Base-by-base conservation (phyloP, 345 rosid species). In the Capsella bursapastoris region DNA sequence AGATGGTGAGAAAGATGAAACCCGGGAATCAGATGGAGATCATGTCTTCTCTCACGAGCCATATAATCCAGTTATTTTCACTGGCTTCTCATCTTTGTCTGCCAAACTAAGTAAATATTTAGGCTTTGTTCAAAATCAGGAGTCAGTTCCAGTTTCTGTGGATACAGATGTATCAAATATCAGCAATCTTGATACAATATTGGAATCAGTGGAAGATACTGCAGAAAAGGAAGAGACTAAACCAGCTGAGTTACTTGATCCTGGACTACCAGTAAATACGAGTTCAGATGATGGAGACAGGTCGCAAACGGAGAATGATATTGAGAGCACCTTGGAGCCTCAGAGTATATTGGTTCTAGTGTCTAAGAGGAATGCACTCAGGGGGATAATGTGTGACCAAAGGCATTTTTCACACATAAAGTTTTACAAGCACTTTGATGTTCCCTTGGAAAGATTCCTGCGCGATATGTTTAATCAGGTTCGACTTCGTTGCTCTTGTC, bases 361-460 rank as follows among this genome's bases (percentile, higher is more conserved):
- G 84, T 92, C 99, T 16, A 84, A 86, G 66, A 83, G 87, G 61
- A 92, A 92, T 82, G 81, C 86, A 27, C 58, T 67, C n/a, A 86
- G 38, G 73, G 97, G 97, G 68, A 84, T 79, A 61, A 76, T 90
- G 37, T 95, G 99, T 70, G 90, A 90, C 78, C 97, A 92, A 76
- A 92, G 90, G 83, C 99, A 82, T 85, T 90, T 92, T 80, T 92
- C 97, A 66, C 99, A 90, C 75, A 95, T 95, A 51, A 83, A 84
- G 81, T 95, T 92, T 86, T 95, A 95, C 85, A 86, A 73, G 79
- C 85, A 89, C 79, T 95, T 85, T 45, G 99, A 95, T 80, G 75
- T 87, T 65, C 98, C 98, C 48, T 87, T 95, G 47, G 94, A 96
- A 58, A 90, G 66, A 79, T 95, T 95, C 85, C 91, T 95, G 57